phyloP scores from a whole-genome alignment of 768 basidiomycete genomes.

The Boletus edulis region DNA sequence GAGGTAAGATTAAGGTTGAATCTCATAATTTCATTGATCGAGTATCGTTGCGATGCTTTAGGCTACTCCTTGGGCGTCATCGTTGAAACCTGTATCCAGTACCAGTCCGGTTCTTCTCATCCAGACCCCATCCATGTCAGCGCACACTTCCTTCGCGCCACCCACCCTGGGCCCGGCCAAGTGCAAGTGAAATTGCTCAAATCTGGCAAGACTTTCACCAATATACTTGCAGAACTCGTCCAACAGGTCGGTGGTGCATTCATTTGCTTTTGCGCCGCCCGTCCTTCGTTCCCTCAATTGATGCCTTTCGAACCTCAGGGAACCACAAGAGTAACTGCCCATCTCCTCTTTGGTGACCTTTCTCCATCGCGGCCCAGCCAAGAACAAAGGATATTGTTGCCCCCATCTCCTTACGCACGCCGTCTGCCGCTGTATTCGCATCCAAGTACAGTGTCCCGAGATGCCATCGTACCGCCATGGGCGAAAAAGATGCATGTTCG shows the following conservation, averaged over 20 bases:
- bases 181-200: conserved; percentile 49
- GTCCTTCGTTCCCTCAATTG: background rate
- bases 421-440: conserved; percentile 56
- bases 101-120: conserved; percentile 48
- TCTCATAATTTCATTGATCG: background rate
- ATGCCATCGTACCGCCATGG: conserved; percentile 31
- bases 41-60: conserved; percentile 20
- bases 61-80: conserved; percentile 59
- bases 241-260: conserved; percentile 44
- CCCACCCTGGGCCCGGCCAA: conserved; percentile 40
- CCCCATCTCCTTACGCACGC: conserved; percentile 57
- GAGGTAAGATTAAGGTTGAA: conserved; percentile 38
- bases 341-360: conserved; percentile 56
- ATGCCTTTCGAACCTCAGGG: conserved; percentile 26
- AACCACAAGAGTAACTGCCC: conserved; percentile 45
- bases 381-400: conserved; percentile 32
- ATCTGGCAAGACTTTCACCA: conserved; percentile 51
- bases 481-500: conserved; percentile 34
- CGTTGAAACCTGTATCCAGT: conserved; percentile 50
- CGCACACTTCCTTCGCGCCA: conserved; percentile 54
- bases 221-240: conserved; percentile 55
- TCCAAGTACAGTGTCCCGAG: conserved; percentile 39
- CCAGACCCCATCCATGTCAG: conserved; percentile 59
- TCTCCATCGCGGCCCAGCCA: conserved; percentile 27
- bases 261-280: background rate